These are phyloP conservation scores for Chytriomyces hyalinus DNA, from an alignment of 192 early-diverging fungal genomes.

Conservation along the genomic window DNA sequence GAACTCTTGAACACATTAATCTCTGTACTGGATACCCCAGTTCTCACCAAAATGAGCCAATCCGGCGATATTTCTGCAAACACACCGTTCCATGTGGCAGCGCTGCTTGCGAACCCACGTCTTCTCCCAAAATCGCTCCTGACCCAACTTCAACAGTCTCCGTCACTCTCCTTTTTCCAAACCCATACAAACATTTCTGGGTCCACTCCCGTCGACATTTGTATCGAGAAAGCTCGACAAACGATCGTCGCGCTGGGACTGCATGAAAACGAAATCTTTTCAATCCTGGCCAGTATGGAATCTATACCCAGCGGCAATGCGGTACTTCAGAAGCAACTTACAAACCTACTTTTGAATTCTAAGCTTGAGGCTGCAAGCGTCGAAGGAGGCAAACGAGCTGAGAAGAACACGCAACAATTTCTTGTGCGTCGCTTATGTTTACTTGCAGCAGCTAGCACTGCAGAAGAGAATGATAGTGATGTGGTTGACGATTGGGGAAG, in stretches of 20 bases:
- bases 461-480: too few species aligned
- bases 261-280: slow-evolving; percentile 7
- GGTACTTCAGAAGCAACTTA: too few species aligned
- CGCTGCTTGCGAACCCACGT: neutral
- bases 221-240: neutral
- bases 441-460: too few species aligned
- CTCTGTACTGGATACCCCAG: neutral
- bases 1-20: neutral
- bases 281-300: too few species aligned
- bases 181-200: neutral
- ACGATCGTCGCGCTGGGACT: neutral
- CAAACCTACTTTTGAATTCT: too few species aligned
- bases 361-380: too few species aligned
- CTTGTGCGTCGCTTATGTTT: too few species aligned
- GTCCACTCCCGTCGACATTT: neutral
- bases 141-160: neutral
- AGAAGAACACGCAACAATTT: too few species aligned
- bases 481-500: too few species aligned
- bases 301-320: too few species aligned
- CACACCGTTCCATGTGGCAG: neutral
- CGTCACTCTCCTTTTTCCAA: neutral
- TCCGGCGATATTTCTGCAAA: neutral
- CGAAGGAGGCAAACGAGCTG: too few species aligned
- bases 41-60: neutral
- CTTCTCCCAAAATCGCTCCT: neutral